Evolutionary conservation across 139 green algal species (phyloP).

Genomic region (Limnomonas spitsbergensis): DNA sequence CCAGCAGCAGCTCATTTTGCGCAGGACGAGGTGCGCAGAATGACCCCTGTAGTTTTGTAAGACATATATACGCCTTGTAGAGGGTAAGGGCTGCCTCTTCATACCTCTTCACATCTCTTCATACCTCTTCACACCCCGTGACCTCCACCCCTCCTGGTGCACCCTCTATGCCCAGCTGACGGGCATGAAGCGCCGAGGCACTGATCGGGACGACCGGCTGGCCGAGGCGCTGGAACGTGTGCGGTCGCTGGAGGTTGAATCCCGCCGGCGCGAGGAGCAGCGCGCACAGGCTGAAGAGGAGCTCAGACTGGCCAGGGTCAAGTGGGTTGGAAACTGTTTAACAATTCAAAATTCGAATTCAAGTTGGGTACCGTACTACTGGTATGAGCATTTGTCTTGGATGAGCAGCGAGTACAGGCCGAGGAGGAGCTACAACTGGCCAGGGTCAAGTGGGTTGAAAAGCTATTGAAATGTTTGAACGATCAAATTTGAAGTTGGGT

Average conservation of each 20-base stretch:
- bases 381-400: no score
- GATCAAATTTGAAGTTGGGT: no score
- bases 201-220: background rate
- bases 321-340: no score
- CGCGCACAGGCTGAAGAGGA: background rate
- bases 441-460: no score
- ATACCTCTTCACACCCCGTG: no score
- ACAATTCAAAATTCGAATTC: no score
- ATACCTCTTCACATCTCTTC: no score
- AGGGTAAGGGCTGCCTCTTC: no score
- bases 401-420: background rate
- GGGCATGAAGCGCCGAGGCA: background rate
- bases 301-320: background rate
- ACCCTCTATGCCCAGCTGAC: background rate
- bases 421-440: background rate
- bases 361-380: no score
- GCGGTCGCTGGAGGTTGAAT: background rate
- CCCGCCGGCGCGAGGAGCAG: background rate
- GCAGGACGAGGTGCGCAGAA: background rate
- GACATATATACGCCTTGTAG: no score
- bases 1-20: constrained; percentile 2
- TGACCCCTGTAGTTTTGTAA: no score
- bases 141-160: background rate
- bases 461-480: no score
- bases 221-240: background rate